Conservation (phyloP, 805 yeast genomes). For the Lipomyces yamadae region DNA sequence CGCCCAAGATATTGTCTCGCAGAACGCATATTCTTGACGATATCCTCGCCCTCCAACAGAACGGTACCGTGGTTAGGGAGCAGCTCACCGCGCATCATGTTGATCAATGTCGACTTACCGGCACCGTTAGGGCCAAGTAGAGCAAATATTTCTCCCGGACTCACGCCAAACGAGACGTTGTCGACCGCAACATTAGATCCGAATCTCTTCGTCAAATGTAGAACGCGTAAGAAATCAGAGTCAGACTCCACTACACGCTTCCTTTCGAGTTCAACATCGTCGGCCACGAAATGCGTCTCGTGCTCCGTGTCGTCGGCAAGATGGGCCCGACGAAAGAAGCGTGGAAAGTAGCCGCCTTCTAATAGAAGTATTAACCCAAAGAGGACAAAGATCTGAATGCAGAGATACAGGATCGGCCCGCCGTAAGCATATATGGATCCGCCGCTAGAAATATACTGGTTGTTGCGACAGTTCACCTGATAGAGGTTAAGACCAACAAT, state of each 20-base stretch:
- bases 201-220: slow-evolving; percentile 41
- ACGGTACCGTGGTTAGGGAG: slow-evolving; percentile 18
- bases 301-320: no score
- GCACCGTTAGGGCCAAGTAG: slow-evolving; percentile 48
- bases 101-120: slow-evolving; percentile 46
- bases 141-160: slow-evolving; percentile 44
- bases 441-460: no score
- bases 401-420: slow-evolving; percentile 42
- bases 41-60: slow-evolving; percentile 39
- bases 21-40: slow-evolving; percentile 40
- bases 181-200: slow-evolving; percentile 38
- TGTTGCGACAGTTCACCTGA: no score
- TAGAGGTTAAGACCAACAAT: slow-evolving; percentile 42
- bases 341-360: no score
- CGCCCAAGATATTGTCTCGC: slow-evolving; percentile 38
- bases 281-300: slow-evolving; percentile 14
- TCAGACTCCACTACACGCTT: slow-evolving; percentile 31
- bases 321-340: no score
- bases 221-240: slow-evolving; percentile 38
- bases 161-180: slow-evolving; percentile 44
- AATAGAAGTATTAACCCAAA: no score
- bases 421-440: slow-evolving; percentile 36
- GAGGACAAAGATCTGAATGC: no score
- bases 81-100: slow-evolving; percentile 45
- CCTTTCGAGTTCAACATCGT: slow-evolving; percentile 37